These are phyloP conservation scores for Aspergillus ustus DNA, from an alignment of 2,329 filamentous ascomycete species.

Conservation along the genomic window DNA sequence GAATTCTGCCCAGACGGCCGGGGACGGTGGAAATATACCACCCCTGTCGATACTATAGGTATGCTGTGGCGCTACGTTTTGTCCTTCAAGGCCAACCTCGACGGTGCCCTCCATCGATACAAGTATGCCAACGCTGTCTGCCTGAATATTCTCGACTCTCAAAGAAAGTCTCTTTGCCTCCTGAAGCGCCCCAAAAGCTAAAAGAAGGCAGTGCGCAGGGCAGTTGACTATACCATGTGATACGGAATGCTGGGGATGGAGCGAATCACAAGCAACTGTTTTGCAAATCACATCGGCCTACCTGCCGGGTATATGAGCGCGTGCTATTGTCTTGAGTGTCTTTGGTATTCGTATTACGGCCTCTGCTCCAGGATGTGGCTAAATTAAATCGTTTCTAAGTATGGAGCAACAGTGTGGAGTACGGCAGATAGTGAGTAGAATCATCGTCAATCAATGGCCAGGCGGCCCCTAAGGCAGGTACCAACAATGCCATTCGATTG, in stretches of 20 bases:
- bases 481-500: conserved; percentile 24
- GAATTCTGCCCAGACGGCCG: background rate
- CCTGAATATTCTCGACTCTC: background rate
- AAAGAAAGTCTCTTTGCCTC: background rate
- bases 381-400: conserved; percentile 22
- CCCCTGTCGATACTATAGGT: no score
- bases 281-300: conserved; percentile 8
- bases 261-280: background rate
- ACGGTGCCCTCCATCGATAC: background rate
- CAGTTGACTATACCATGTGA: conserved; percentile 10
- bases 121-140: background rate
- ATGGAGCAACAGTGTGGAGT: conserved; percentile 25
- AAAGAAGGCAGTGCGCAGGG: background rate
- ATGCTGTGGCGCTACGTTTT: background rate
- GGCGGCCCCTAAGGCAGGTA: conserved; percentile 28
- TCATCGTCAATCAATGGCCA: conserved; percentile 18
- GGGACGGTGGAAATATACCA: background rate
- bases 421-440: conserved; percentile 22
- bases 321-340: background rate
- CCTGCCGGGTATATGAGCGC: conserved; percentile 3
- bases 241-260: background rate
- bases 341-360: conserved; percentile 2
- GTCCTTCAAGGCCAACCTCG: no score
- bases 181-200: background rate
- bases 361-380: background rate